Evolutionary conservation across 192 early-diverging fungal species (phyloP), one percentile per base, ranked within the genome.

Genomic region (Mortierella antarctica): DNA sequence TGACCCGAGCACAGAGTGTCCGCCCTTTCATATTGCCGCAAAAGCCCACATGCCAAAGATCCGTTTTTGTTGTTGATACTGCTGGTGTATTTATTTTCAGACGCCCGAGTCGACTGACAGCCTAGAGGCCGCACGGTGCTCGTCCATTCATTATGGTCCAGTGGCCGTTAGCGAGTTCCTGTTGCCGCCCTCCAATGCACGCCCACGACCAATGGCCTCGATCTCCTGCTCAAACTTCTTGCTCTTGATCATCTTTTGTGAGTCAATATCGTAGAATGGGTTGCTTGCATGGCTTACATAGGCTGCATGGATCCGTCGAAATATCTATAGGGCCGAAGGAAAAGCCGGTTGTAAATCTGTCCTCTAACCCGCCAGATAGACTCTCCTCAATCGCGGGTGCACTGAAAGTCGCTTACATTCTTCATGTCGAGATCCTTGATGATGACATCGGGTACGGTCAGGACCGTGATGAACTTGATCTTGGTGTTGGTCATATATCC

Each of bases 401-500:
- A 50, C 11, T 50, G 66, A 15, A 41, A 67, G 20, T 14, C 31
- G 44, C 78, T 75, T 82, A 95, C 93, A 42, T 83, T 89, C 65
- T 95, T 94, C 83, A 96, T 93, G 13, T 94, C 95, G 15, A 88
- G 74, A 57, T 96, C 93, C 48, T 96, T 95, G 56, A 93, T 91
- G 10, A 92, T 80, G 17, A 83, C 86, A 74, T 96, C 93, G 8
- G 88, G 88, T 11, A 92, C 90, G 2, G 90, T 86, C 1, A 93
- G 80, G 0, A 95, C 85, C 5, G 92, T 80, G 6, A 94, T 82
- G 50, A 94, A 86, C 59, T 95, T 94, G 55, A 94, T 87, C 31
- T 91, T 87, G 2, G 97, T 97, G 76, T 96, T 97, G 71, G 93
- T 92, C 53, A 95, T 89, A 73, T 95, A 97, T 13, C 96, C 97